Evolutionary conservation across 2,329 filamentous ascomycete species (phyloP).

Genomic region (Ascochyta rabiei): DNA sequence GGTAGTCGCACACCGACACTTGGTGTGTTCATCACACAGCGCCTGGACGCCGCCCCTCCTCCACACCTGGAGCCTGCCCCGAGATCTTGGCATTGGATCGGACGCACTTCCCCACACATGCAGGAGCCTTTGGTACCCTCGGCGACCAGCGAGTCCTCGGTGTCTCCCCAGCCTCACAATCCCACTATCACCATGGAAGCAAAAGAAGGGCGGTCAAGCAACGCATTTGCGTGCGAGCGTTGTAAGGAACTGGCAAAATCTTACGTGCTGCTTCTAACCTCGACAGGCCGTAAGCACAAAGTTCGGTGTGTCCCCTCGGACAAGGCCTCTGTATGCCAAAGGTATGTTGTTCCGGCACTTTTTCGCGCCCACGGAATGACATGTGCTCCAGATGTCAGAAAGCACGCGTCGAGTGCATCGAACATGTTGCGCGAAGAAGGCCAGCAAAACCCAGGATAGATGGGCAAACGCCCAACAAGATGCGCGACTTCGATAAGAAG

Average conservation of each 20-base stretch:
- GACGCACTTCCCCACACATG: constrained; percentile 47
- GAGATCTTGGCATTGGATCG: constrained; percentile 44
- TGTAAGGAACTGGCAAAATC: constrained; percentile 20
- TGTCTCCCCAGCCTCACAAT: constrained; percentile 32
- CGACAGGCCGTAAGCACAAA: constrained; percentile 41
- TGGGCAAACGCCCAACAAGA: constrained; percentile 30
- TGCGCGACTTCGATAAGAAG: constrained; percentile 44
- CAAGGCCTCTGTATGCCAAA: constrained; percentile 39
- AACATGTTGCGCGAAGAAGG: constrained; percentile 45
- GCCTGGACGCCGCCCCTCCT: constrained; percentile 4
- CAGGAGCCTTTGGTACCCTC: constrained; percentile 23
- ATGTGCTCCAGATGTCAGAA: constrained; percentile 46
- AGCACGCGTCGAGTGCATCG: constrained; percentile 45
- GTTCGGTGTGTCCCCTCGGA: constrained; percentile 46
- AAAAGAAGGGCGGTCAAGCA: constrained; percentile 45
- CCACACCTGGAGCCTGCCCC: constrained; percentile 24
- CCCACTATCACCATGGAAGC: constrained; percentile 41
- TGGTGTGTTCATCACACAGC: constrained; percentile 2
- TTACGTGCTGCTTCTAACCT: constrained; percentile 6
- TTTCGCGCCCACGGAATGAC: constrained; percentile 31
- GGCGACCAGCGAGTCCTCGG: constrained; percentile 28
- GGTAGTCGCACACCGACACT: neutral
- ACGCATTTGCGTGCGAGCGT: constrained; percentile 46
- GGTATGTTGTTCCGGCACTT: constrained; percentile 32
- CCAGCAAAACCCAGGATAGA: constrained; percentile 42